These are phyloP conservation scores for Vigna hirtella DNA, from an alignment of 306 rosid species.

Conservation along the genomic window DNA sequence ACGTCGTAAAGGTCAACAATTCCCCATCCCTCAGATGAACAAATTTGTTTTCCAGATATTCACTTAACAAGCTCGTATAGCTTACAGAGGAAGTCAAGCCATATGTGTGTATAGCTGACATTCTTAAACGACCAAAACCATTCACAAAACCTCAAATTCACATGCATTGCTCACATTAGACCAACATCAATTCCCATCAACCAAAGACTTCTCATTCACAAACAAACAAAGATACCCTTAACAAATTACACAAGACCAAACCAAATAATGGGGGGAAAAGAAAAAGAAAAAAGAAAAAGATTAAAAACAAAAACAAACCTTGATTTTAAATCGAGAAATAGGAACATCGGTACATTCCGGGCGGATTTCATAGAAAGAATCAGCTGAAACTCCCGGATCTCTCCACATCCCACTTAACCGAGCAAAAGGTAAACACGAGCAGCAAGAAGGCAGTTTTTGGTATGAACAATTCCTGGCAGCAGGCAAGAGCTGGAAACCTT, in stretches of 20 bases:
- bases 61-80: conserved; percentile 36
- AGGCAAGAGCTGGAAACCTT: conserved; percentile 49
- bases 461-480: conserved; percentile 26
- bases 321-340: conserved; percentile 82
- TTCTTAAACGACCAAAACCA: conserved; percentile 25
- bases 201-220: conserved; percentile 2
- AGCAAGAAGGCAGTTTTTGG: conserved; percentile 20
- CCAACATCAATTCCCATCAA: conserved; percentile 34
- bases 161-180: conserved; percentile 32
- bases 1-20: conserved; percentile 9
- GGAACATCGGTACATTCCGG: conserved; percentile 93
- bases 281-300: no score
- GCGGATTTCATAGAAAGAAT: conserved; percentile 90
- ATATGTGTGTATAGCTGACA: background rate
- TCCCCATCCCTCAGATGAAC: conserved; percentile 19
- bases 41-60: background rate
- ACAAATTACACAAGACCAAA: conserved; percentile 29
- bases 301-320: conserved; percentile 51
- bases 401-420: conserved; percentile 82
- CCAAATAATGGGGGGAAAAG: background rate
- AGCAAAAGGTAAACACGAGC: conserved; percentile 6
- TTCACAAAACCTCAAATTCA: conserved; percentile 27
- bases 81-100: conserved; percentile 3
- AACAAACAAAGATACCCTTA: conserved; percentile 17
- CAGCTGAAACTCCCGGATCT: conserved; percentile 81